phyloP scores from a whole-genome alignment of 768 basidiomycete species.

The Pisolithus microcarpus region DNA sequence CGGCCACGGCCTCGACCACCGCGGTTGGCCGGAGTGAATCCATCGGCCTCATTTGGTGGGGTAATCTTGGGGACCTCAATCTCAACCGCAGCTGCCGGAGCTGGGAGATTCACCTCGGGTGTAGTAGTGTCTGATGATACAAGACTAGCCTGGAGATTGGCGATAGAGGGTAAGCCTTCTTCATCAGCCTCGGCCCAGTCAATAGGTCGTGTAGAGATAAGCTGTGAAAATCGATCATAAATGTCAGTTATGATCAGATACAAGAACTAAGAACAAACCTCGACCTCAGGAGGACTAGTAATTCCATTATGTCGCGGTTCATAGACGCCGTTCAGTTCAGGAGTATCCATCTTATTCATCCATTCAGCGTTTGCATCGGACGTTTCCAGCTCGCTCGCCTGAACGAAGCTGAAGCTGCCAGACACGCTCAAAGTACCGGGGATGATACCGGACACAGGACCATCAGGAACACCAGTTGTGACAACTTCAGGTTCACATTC shows the following conservation, averaged over 20 bases:
- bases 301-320: slow-evolving; percentile 14
- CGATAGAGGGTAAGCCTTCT: slow-evolving; percentile 73
- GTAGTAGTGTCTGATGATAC: slow-evolving; percentile 68
- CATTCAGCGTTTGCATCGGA: slow-evolving; percentile 52
- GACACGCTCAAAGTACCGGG: slow-evolving; percentile 34
- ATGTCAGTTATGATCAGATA: neutral
- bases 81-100: slow-evolving; percentile 12
- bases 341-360: slow-evolving; percentile 41
- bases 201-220: slow-evolving; percentile 33
- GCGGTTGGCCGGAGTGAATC: slow-evolving; percentile 44
- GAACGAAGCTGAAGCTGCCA: slow-evolving; percentile 71
- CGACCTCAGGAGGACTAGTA: slow-evolving; percentile 25
- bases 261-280: slow-evolving; percentile 7
- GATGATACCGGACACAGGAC: slow-evolving; percentile 36
- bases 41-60: slow-evolving; percentile 46
- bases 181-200: slow-evolving; percentile 79
- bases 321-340: slow-evolving; percentile 11
- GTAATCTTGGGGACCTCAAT: slow-evolving; percentile 17
- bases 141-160: slow-evolving; percentile 68
- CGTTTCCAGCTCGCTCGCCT: slow-evolving; percentile 69
- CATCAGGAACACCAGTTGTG: slow-evolving; percentile 12
- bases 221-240: slow-evolving; percentile 10
- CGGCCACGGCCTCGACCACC: slow-evolving; percentile 45
- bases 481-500: slow-evolving; percentile 17
- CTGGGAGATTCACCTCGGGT: slow-evolving; percentile 37